Evolutionary conservation across 768 basidiomycete genomes (phyloP), one percentile per base, ranked within the genome.

Genomic region (Boletus reticulatus): DNA sequence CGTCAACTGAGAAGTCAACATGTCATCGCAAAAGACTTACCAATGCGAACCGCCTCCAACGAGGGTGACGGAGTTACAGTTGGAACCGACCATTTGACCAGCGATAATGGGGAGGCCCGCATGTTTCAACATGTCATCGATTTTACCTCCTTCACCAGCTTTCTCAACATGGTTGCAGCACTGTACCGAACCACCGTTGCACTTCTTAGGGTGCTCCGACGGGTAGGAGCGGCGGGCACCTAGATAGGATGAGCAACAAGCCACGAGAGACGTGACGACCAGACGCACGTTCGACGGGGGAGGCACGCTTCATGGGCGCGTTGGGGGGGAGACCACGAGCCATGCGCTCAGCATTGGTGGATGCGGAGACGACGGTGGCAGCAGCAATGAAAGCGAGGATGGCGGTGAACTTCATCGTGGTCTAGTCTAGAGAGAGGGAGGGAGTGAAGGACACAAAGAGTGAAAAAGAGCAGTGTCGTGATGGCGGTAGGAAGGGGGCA

Each of bases 331-430:
- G 68, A 12, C 84, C 83, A 19, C 80, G 81, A 52, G 81, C 79
- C 43, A 85, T 56, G 37, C 84, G 81, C 13, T 76, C 56, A 0
- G 77, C 83, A 50, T 85, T 85, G 46, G 80, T 79, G 50, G 80
- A 78, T 13, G 73, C 71, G n/a, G 73, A 74, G 58, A 73, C 74
- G 10, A 67, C 52, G 38, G 75, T 68, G 38, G 70, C 75, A 13
- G 72, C 68, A 22, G 74, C 71, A 44, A 73, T 64, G 52, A 81
- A 58, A 48, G 78, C 67, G 58, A 79, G 58, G 50, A 66, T 47
- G 22, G 54, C 45, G 31, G 66, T 34, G 62, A 72, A 63, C 64
- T 66, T 71, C 70, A 71, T 71, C 49, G 44, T 67, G 51, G 9
- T 27, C 50, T 36, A 9, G 39, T 22, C 13, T 13, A n/a, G n/a